Conservation (phyloP, 1,284 basidiomycete species). For the Pholiota adiposa region DNA sequence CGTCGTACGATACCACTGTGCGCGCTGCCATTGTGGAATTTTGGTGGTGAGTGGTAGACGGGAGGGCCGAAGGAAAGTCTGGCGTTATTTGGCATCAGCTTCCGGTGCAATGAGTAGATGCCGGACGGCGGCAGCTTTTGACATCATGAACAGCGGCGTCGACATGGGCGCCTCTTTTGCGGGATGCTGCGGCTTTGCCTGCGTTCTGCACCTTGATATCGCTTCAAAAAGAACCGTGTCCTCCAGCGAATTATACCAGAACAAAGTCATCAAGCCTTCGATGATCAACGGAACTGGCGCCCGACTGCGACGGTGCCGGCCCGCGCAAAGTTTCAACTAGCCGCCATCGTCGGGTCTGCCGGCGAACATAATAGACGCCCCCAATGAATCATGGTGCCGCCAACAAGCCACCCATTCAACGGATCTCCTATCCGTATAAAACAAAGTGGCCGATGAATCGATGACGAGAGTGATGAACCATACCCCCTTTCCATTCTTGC, state of each 20-base stretch:
- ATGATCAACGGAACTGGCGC: background rate
- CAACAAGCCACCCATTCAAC: too few species aligned
- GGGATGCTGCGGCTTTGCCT: too few species aligned
- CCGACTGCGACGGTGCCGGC: background rate
- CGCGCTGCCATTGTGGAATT: constrained; percentile 31
- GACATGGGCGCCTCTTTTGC: too few species aligned
- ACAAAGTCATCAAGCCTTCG: too few species aligned
- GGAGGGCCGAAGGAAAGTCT: too few species aligned
- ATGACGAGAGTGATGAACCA: background rate
- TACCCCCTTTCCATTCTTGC: background rate
- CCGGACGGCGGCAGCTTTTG: too few species aligned
- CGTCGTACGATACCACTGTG: constrained; percentile 60
- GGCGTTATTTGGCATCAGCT: too few species aligned
- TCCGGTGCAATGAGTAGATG: too few species aligned
- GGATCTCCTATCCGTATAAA: background rate
- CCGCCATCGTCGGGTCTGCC: background rate
- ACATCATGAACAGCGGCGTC: too few species aligned
- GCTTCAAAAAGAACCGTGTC: too few species aligned
- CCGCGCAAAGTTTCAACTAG: background rate
- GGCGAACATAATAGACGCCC: background rate
- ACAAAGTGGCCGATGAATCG: background rate
- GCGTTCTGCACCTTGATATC: too few species aligned
- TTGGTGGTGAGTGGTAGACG: background rate
- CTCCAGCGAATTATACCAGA: too few species aligned
- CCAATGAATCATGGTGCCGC: background rate